Base-by-base conservation (phyloP, 2,329 filamentous ascomycete species). In the Lecanicillium sp. region DNA sequence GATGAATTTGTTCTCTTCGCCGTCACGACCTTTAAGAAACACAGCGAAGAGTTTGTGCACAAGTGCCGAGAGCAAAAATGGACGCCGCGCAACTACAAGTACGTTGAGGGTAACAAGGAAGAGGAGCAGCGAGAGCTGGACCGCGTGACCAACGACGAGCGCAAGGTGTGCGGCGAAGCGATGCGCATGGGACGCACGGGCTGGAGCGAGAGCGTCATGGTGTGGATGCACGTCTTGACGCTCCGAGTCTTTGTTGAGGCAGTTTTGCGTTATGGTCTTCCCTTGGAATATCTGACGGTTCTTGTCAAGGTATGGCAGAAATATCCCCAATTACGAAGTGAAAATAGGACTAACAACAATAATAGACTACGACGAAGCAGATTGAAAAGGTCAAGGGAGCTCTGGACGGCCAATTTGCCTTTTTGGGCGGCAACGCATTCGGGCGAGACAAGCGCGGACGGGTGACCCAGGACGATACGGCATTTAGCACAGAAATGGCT, bases 181-280 rank as follows among this genome's bases (percentile, higher is more conserved):
- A 62, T 98, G 54, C 76, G 88, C 48, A 72, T 95, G 51, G 86
- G 83, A 12, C 73, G 89, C 45, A 94, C 87, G n/a, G 88, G 87
- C 13, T 98, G 92, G 78, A 90, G 87, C 56, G 92, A 98, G 65
- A 83, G 83, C 45, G 87, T 95, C 48, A 95, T 95, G 86, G 83
- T 90, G 38, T 95, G 89, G 87, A 75, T 94, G 35, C 92, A 98
- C 57, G 84, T 95, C 19, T 70, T 96, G 54, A 85, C 89, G 6
- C 65, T 98, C 52, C 73, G 92, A 38, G 89, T 96, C 15, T 98
- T 96, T 62, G 92, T 98, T 15, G 92, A 98, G 71, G 95, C 89
- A 5, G 92, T 98, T n/a, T 68, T 98, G 55, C 79, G 92, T 48
- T 98, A 98, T 56, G 92, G 92, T 19, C 63, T 98, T 51, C 92